These are phyloP conservation scores for Umbelopsis sp. DNA, from an alignment of 192 early-diverging fungal genomes.

Conservation along the genomic window DNA sequence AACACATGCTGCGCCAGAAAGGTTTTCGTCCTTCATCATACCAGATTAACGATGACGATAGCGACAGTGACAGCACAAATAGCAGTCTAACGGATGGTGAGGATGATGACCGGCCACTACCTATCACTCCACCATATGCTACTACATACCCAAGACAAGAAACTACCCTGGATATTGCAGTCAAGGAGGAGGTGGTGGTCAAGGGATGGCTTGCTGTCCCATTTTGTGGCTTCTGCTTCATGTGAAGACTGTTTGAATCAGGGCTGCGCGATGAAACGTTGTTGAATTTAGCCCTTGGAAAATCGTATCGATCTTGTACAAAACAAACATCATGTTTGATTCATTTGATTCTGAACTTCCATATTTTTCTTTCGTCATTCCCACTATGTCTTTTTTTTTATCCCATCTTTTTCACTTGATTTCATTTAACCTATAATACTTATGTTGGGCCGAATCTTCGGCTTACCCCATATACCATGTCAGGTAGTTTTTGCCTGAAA, in stretches of 20 bases:
- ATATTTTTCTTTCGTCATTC: background rate
- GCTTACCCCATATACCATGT: conserved; percentile 1
- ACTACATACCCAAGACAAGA: background rate
- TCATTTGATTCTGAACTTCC: background rate
- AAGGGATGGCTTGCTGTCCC: background rate
- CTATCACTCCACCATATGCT: background rate
- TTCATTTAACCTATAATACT: background rate
- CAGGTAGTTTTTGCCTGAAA: background rate
- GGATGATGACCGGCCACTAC: background rate
- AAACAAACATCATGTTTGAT: background rate
- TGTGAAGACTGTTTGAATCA: background rate
- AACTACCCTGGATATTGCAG: too few species aligned
- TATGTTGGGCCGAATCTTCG: background rate
- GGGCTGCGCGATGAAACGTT: background rate
- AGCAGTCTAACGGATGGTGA: conserved; percentile 9
- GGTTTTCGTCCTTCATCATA: conserved; percentile 20
- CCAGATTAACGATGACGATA: conserved; percentile 12
- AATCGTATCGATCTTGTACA: background rate
- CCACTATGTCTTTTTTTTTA: background rate
- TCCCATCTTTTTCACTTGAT: background rate
- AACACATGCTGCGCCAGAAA: conserved; percentile 25
- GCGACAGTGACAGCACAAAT: conserved; percentile 10
- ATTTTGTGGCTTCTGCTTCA: conserved; percentile 12
- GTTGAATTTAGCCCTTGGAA: background rate
- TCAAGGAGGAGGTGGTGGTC: background rate